phyloP scores from a whole-genome alignment of 345 rosid species.

The Carallia pectinifolia region DNA sequence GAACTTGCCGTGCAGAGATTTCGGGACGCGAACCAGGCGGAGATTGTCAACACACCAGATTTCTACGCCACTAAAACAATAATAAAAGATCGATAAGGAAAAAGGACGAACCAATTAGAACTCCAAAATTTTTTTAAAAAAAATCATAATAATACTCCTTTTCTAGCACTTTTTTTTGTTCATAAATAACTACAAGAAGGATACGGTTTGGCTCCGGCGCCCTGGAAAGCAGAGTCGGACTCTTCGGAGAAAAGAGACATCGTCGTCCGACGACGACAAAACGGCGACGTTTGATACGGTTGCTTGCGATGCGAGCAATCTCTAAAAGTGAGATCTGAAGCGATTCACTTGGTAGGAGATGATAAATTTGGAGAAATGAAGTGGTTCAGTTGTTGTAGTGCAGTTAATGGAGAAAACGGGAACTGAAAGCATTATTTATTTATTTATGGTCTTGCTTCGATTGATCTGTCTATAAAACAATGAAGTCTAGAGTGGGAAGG shows the following conservation, averaged over 20 bases:
- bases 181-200: conserved; percentile 9
- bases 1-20: conserved; percentile 65
- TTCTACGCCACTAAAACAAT: conserved; percentile 57
- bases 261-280: not conserved
- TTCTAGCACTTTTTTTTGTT: too few species aligned
- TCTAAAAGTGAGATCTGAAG: not conserved
- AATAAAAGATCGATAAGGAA: conserved; percentile 14
- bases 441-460: too few species aligned
- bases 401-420: too few species aligned
- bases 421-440: too few species aligned
- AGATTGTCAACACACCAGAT: conserved; percentile 71
- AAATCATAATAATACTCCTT: not conserved
- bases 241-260: conserved; percentile 52
- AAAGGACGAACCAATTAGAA: not conserved
- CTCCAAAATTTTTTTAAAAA: not conserved
- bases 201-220: conserved; percentile 64
- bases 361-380: not conserved
- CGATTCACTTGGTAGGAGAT: not conserved
- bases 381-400: not conserved
- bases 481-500: too few species aligned
- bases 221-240: conserved; percentile 50
- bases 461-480: too few species aligned
- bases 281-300: too few species aligned
- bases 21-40: conserved; percentile 49
- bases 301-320: too few species aligned